A percentile compares a stretch with the other conserved stretches of the same genome.
Conservation (phyloP, 106 monocot genomes). For the Agapanthus africanus region DNA sequence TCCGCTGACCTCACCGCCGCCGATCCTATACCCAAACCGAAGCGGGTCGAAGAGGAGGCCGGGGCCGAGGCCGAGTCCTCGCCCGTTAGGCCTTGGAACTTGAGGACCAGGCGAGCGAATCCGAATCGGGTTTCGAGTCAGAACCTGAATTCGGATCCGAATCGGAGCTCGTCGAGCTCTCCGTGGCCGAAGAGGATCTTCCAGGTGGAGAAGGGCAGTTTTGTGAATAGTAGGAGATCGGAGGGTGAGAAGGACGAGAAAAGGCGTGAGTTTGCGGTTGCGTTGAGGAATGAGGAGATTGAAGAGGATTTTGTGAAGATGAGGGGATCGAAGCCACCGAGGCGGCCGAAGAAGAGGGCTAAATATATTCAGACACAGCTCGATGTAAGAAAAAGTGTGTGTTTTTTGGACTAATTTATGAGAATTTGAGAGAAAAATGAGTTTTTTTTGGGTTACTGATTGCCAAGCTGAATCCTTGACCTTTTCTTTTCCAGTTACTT, state of each 20-base stretch:
- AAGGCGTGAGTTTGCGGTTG: conserved; percentile 55
- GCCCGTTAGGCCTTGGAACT: conserved; percentile 14
- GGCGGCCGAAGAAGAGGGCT: conserved; percentile 64
- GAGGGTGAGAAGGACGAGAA: conserved; percentile 28
- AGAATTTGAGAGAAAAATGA: background rate
- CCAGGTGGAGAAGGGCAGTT: conserved; percentile 4
- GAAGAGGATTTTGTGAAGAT: conserved; percentile 70
- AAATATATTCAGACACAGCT: conserved; percentile 37
- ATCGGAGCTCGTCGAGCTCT: background rate
- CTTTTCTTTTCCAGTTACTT: no score
- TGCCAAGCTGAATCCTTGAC: no score
- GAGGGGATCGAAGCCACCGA: conserved; percentile 64
- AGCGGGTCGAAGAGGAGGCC: conserved; percentile 9
- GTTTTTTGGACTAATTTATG: background rate
- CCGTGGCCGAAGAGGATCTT: background rate
- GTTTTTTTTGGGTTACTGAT: background rate
- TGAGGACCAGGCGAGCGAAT: conserved; percentile 14
- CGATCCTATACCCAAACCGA: background rate
- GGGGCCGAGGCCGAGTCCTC: background rate
- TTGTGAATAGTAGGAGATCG: conserved; percentile 2
- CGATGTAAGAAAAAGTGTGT: conserved; percentile 15
- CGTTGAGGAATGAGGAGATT: conserved; percentile 60
- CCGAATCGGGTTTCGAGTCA: conserved; percentile 6
- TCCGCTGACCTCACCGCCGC: background rate
- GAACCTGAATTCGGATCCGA: background rate